A percentile compares a stretch with the other conserved stretches of the same genome.
Conservation (phyloP, 768 basidiomycete species). For the Mycena polygramma region DNA sequence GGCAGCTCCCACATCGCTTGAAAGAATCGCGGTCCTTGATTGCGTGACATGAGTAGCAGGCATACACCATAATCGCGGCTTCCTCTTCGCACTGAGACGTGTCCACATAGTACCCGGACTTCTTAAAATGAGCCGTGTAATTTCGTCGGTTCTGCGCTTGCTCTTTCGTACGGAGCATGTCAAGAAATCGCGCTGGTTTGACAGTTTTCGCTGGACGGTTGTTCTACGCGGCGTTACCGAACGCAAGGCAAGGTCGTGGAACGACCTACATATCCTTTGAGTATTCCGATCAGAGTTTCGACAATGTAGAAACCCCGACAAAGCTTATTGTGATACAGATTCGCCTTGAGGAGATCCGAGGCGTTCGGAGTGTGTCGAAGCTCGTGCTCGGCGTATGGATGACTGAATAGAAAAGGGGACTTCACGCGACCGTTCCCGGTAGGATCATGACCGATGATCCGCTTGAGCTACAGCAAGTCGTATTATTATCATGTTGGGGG, state of each 20-base stretch:
- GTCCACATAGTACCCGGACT: background rate
- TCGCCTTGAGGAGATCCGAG: slow-evolving; percentile 8
- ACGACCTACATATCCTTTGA: slow-evolving; percentile 10
- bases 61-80: background rate
- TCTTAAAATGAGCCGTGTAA: too few species aligned
- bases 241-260: background rate
- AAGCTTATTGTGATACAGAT: background rate
- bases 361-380: background rate
- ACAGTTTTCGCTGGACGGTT: background rate
- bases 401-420: slow-evolving; percentile 15
- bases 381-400: slow-evolving; percentile 12
- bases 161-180: background rate
- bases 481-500: too few species aligned
- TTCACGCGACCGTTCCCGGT: slow-evolving; percentile 23
- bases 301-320: slow-evolving; percentile 2
- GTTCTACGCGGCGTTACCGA: background rate
- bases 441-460: slow-evolving; percentile 8
- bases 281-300: background rate
- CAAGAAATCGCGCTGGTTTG: too few species aligned
- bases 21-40: background rate
- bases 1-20: slow-evolving; percentile 9
- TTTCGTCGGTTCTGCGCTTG: background rate
- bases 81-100: slow-evolving; percentile 10
- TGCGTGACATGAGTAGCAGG: background rate
- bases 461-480: slow-evolving; percentile 15